Percentiles rank a stretch among this genome's conserved stretches.
These are phyloP conservation scores for Stephania japonica DNA, from an alignment of 164 flowering plant species.

Conservation along the genomic window DNA sequence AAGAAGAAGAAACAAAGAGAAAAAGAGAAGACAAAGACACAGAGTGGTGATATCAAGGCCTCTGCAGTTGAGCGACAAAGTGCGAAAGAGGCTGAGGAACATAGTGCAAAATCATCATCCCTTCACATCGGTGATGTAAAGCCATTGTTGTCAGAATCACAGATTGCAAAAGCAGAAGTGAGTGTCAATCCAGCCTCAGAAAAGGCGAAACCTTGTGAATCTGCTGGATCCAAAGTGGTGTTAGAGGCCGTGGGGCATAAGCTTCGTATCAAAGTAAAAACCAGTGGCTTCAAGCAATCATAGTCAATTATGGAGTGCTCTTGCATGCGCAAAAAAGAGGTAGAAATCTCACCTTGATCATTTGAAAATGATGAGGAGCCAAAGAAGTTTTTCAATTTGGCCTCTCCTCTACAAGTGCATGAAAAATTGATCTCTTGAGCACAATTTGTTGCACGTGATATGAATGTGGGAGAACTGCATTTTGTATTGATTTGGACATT, in stretches of 20 bases:
- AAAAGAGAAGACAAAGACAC: slow-evolving; percentile 51
- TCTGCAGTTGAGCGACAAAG: slow-evolving; percentile 19
- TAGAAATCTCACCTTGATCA: neutral
- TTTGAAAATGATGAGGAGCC: neutral
- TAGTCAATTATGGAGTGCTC: neutral
- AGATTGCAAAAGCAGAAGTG: slow-evolving; percentile 20
- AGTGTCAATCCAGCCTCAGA: slow-evolving; percentile 13
- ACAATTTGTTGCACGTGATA: neutral
- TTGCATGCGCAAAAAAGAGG: neutral
- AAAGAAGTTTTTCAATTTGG: neutral
- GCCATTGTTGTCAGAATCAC: slow-evolving; percentile 19
- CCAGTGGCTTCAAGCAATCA: slow-evolving; percentile 7
- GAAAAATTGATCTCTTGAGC: neutral
- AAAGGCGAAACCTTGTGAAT: slow-evolving; percentile 31
- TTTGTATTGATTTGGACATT: neutral
- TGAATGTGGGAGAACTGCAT: neutral
- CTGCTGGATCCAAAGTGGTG: slow-evolving; percentile 24
- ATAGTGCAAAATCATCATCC: slow-evolving; percentile 18
- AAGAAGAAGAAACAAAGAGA: slow-evolving; percentile 72
- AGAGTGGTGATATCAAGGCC: slow-evolving; percentile 20
- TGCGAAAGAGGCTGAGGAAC: slow-evolving; percentile 18
- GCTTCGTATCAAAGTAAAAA: slow-evolving; percentile 15
- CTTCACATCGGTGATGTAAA: slow-evolving; percentile 21
- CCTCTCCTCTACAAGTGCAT: neutral
- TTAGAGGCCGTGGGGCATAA: slow-evolving; percentile 23